These are phyloP conservation scores for Exophiala lecanii-corni DNA, from an alignment of 2,329 filamentous ascomycete species.

Conservation along the genomic window DNA sequence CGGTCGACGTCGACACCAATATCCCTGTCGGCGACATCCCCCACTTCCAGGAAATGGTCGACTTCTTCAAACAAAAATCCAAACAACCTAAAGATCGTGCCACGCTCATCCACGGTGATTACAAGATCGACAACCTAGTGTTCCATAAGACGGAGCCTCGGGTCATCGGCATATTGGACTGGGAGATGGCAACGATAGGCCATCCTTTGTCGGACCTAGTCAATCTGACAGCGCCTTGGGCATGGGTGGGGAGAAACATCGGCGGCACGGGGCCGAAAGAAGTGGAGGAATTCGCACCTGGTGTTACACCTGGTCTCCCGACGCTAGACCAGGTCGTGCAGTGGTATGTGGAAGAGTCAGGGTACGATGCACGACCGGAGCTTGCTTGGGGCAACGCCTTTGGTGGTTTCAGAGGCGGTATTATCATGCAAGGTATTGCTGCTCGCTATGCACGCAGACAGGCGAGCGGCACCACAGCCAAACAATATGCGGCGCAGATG, in stretches of 20 bases:
- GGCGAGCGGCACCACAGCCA: conserved; percentile 81
- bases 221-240: conserved; percentile 59
- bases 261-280: conserved; percentile 28
- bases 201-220: conserved; percentile 87
- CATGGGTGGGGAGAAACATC: conserved; percentile 33
- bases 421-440: conserved; percentile 84
- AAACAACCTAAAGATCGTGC: conserved; percentile 72
- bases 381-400: conserved; percentile 63
- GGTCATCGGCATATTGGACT: conserved; percentile 92
- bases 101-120: conserved; percentile 87
- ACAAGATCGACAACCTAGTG: conserved; percentile 87
- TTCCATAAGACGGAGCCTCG: conserved; percentile 84
- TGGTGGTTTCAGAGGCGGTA: conserved; percentile 53
- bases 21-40: conserved; percentile 76
- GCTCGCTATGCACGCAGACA: conserved; percentile 79
- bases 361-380: conserved; percentile 63
- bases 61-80: conserved; percentile 66
- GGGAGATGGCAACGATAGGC: conserved; percentile 98
- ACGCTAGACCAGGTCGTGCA: conserved; percentile 52
- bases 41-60: conserved; percentile 72
- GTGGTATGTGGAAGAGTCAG: conserved; percentile 65
- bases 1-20: conserved; percentile 71
- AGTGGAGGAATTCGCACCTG: conserved; percentile 51
- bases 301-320: conserved; percentile 63
- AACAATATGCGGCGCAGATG: conserved; percentile 64